phyloP scores from a whole-genome alignment of 139 green algal genomes.

The Chlamydomonas eustigma region DNA sequence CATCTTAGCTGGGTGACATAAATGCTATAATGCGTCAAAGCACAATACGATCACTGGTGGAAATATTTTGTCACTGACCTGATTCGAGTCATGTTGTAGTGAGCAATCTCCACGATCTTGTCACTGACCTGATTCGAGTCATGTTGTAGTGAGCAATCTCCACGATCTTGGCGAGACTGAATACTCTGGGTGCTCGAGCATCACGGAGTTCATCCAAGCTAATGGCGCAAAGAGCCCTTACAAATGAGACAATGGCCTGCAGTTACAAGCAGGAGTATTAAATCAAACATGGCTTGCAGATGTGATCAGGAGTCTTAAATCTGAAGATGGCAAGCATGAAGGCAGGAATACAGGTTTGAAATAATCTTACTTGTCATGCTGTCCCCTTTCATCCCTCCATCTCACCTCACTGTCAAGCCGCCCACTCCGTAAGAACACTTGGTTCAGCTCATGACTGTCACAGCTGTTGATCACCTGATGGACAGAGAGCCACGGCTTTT shows the following conservation, averaged over 20 bases:
- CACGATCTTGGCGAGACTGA: constrained; percentile 91
- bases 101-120: constrained; percentile 95
- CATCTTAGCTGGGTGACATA: no score
- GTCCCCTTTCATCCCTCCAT: neutral
- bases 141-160: constrained; percentile 99
- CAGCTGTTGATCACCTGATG: constrained; percentile 51
- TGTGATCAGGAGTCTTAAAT: no score
- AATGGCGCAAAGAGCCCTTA: constrained; percentile 70
- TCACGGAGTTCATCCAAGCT: constrained; percentile 58
- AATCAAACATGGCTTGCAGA: no score
- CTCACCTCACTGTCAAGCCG: constrained; percentile 70
- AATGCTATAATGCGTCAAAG: no score
- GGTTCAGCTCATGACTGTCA: constrained; percentile 46
- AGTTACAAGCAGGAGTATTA: neutral
- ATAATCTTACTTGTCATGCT: neutral
- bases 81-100: constrained; percentile 98
- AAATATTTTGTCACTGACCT: no score
- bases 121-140: constrained; percentile 82
- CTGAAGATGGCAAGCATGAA: no score
- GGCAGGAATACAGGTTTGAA: no score
- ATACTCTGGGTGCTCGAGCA: constrained; percentile 72
- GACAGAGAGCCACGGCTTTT: no score
- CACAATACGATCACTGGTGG: no score
- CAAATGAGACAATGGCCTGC: constrained; percentile 89
- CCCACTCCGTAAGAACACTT: constrained; percentile 40